These are phyloP conservation scores for Fraxinus floribunda DNA, from an alignment of 305 asterid species.

Conservation along the genomic window DNA sequence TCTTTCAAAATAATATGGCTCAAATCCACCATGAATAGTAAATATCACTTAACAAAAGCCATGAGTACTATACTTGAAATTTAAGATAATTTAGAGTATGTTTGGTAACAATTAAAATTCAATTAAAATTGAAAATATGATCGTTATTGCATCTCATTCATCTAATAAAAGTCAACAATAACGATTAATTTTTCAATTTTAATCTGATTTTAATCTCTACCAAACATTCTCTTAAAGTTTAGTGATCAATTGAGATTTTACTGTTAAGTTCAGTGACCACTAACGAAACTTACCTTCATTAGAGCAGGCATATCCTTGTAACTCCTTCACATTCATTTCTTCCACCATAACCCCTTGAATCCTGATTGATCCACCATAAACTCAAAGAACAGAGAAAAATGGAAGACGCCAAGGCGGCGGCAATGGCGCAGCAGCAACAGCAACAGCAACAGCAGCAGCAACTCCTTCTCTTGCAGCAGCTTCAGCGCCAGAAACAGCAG, in stretches of 20 bases:
- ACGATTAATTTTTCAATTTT: too few relatives aligned
- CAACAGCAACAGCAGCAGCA: constrained; percentile 42
- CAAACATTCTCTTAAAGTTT: too few relatives aligned
- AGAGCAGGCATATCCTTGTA: neutral
- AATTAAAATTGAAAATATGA: too few relatives aligned
- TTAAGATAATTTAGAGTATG: neutral
- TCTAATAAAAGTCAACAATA: too few relatives aligned
- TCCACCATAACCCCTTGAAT: neutral
- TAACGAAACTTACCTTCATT: neutral
- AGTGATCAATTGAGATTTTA: neutral
- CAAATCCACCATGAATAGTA: too few relatives aligned
- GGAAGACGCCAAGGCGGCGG: constrained; percentile 46
- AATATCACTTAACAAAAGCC: neutral
- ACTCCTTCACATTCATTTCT: neutral
- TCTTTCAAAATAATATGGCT: too few relatives aligned
- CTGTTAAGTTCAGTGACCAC: neutral
- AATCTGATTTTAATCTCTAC: too few relatives aligned
- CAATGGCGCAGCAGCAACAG: constrained; percentile 31
- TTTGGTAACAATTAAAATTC: too few relatives aligned
- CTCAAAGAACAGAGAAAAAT: neutral
- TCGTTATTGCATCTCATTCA: too few relatives aligned
- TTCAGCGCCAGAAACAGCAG: constrained; percentile 45
- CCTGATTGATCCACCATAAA: neutral
- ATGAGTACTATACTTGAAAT: neutral
- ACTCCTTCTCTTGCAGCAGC: constrained; percentile 44